A percentile compares a stretch with the other conserved stretches of the same genome.
Conservation (phyloP, 192 early-diverging fungal genomes). For the Phycomyces blakesleeanus region DNA sequence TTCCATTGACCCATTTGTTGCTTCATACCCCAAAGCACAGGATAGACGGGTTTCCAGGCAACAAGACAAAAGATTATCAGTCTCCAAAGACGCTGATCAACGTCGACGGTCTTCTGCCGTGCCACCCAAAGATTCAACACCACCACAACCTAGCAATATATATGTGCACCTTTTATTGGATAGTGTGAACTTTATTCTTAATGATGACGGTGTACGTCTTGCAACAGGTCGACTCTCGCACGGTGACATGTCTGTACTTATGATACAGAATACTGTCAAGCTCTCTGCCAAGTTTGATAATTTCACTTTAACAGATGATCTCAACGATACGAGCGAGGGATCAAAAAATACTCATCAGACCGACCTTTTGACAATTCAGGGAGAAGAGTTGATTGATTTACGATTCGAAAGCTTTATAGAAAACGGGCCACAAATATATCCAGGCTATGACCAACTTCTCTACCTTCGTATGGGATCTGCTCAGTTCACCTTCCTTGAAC, state of each 20-base stretch:
- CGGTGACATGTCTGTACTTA: conserved; percentile 63
- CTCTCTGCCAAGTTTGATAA: conserved; percentile 70
- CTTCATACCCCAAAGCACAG: conserved; percentile 21
- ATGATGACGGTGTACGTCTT: conserved; percentile 73
- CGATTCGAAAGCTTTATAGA: conserved; percentile 72
- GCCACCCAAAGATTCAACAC: neutral
- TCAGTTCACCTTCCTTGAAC: conserved; percentile 74
- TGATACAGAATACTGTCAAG: conserved; percentile 55
- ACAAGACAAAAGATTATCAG: too few species aligned
- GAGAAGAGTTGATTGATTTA: conserved; percentile 86
- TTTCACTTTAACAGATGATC: conserved; percentile 64
- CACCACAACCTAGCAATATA: conserved; percentile 54
- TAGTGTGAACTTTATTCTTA: conserved; percentile 79
- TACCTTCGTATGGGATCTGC: conserved; percentile 79
- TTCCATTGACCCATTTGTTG: neutral
- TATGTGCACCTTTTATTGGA: conserved; percentile 71
- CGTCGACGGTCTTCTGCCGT: conserved; percentile 4
- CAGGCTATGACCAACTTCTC: conserved; percentile 81
- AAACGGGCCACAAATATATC: conserved; percentile 54
- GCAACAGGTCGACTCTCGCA: conserved; percentile 71
- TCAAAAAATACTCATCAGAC: conserved; percentile 11
- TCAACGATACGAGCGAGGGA: conserved; percentile 15
- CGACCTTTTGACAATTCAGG: conserved; percentile 77
- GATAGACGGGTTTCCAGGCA: neutral
- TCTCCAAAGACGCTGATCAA: too few species aligned